Evolutionary conservation across 345 rosid genomes (phyloP).

Genomic region (Hibiscus mutabilis): DNA sequence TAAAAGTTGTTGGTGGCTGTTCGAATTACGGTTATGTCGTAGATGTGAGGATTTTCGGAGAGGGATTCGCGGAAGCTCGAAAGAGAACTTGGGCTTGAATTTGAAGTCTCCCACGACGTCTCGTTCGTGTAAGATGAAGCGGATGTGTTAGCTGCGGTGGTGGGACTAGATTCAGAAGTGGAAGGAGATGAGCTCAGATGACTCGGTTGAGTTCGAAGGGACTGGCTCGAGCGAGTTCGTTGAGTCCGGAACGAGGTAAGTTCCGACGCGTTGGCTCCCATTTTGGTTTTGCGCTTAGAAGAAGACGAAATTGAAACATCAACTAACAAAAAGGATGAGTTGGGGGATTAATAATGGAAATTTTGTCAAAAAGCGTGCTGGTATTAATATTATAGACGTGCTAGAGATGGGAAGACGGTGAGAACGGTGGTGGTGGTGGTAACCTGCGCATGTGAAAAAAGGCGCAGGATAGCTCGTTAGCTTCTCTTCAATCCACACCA

Average conservation of each 20-base stretch:
- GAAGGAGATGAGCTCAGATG: conserved; percentile 14
- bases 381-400: conserved; percentile 9
- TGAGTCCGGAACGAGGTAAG: conserved; percentile 21
- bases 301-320: neutral
- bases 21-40: conserved; percentile 72
- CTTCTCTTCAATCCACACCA: neutral
- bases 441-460: neutral
- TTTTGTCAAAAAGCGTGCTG: neutral
- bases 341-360: neutral
- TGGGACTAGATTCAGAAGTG: conserved; percentile 9
- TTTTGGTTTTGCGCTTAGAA: conserved; percentile 16
- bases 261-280: conserved; percentile 42
- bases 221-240: conserved; percentile 10
- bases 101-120: conserved; percentile 18
- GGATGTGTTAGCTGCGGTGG: conserved; percentile 16
- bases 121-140: neutral
- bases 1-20: conserved; percentile 85
- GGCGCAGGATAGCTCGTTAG: neutral
- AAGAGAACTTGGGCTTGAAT: conserved; percentile 41
- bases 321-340: neutral
- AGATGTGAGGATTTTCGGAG: conserved; percentile 68
- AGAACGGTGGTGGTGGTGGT: neutral
- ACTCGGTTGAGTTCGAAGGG: conserved; percentile 1
- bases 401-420: too few species aligned
- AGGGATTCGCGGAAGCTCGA: conserved; percentile 59